Percentiles rank a stretch among this genome's conserved stretches.
phyloP scores from a whole-genome alignment of 1,284 basidiomycete species.

The Dichomitus squalens region DNA sequence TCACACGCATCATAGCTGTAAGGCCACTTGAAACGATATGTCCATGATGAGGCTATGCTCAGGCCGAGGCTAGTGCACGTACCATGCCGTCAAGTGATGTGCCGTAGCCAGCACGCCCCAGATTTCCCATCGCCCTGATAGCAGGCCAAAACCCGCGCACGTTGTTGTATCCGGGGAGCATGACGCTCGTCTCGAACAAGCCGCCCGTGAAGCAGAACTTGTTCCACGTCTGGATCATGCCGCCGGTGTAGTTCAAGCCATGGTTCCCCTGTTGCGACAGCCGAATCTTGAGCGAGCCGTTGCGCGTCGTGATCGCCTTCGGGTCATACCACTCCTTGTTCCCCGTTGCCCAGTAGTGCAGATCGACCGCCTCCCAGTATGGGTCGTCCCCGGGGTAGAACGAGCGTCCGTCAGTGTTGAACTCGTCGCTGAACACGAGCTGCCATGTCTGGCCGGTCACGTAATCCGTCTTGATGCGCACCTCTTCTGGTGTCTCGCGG shows the following conservation, averaged over 20 bases:
- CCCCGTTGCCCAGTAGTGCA: too few species aligned
- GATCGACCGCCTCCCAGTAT: too few species aligned
- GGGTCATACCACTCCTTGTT: too few species aligned
- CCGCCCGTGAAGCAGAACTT: conserved; percentile 95
- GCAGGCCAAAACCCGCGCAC: conserved; percentile 55
- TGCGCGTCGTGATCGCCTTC: too few species aligned
- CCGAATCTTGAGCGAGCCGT: conserved; percentile 80
- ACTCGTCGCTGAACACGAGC: too few species aligned
- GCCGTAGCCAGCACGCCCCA: conserved; percentile 45
- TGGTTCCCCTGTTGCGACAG: conserved; percentile 68
- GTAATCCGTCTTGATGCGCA: conserved; percentile 60
- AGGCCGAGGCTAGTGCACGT: conserved; percentile 11
- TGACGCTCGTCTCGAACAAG: conserved; percentile 67
- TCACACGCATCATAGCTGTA: conserved; percentile 59
- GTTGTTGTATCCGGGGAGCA: conserved; percentile 74
- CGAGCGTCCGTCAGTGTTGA: too few species aligned
- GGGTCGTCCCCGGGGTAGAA: too few species aligned
- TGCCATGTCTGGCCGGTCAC: conserved; percentile 50
- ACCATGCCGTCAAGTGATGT: conserved; percentile 55
- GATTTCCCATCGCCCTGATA: conserved; percentile 52
- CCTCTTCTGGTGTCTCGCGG: conserved; percentile 66
- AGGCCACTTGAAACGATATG: conserved; percentile 39
- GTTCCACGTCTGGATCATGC: conserved; percentile 78
- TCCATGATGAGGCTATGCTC: not conserved
- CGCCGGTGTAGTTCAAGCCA: conserved; percentile 75